Evolutionary conservation across 1,139 yeast species (phyloP).

Genomic region (Scheffersomyces stambukii): DNA sequence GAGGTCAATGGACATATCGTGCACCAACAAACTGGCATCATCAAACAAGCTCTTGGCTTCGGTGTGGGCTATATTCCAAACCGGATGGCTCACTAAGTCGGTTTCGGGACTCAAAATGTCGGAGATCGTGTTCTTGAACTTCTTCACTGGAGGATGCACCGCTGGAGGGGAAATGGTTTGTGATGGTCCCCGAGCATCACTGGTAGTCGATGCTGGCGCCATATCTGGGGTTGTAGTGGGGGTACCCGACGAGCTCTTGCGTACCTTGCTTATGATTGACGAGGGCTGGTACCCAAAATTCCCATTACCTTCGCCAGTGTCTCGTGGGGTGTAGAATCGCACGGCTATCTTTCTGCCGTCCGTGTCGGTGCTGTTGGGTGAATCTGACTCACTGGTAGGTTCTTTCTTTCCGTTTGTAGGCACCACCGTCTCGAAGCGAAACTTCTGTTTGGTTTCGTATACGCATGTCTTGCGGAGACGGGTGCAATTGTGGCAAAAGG

Average conservation of each 20-base stretch:
- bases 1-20: slow-evolving; percentile 31
- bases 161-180: no score
- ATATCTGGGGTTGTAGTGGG: slow-evolving; percentile 2
- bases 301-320: background rate
- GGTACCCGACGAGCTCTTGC: slow-evolving; percentile 1
- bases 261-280: slow-evolving; percentile 1
- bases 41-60: slow-evolving; percentile 32
- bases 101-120: slow-evolving; percentile 24
- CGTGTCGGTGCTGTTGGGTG: slow-evolving; percentile 1
- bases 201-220: slow-evolving; percentile 1
- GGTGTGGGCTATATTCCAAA: slow-evolving; percentile 9
- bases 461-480: slow-evolving; percentile 46
- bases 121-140: slow-evolving; percentile 22
- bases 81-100: slow-evolving; percentile 8
- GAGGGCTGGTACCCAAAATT: slow-evolving; percentile 1
- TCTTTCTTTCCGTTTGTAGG: no score
- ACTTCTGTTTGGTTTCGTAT: slow-evolving; percentile 34
- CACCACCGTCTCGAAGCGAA: slow-evolving; percentile 21
- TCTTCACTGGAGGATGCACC: slow-evolving; percentile 9
- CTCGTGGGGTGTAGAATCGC: background rate
- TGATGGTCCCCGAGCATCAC: slow-evolving; percentile 2
- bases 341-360: background rate
- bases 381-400: background rate
- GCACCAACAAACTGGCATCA: slow-evolving; percentile 49
- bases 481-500: slow-evolving; percentile 38